Evolutionary conservation across 768 basidiomycete genomes (phyloP).

Genomic region (Lactarius quietus): DNA sequence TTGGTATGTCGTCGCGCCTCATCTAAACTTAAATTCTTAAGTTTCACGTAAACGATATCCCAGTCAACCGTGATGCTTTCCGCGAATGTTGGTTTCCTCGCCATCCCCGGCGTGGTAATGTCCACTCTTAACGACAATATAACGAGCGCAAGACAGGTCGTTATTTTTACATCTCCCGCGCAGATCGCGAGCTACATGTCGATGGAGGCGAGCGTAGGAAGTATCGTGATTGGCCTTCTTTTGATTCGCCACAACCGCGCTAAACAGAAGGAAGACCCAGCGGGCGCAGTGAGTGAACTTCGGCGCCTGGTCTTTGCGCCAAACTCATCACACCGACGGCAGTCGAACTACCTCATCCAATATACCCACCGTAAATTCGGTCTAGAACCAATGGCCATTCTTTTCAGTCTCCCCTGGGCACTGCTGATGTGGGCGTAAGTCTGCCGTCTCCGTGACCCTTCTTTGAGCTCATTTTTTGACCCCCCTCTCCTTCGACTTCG

Average conservation of each 20-base stretch:
- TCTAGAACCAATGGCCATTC: constrained; percentile 38
- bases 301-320: neutral
- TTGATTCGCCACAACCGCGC: constrained; percentile 42
- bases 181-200: constrained; percentile 47
- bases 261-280: constrained; percentile 34
- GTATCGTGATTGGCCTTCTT: constrained; percentile 44
- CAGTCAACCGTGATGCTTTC: constrained; percentile 35
- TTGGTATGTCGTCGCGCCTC: neutral
- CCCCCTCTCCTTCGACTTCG: neutral
- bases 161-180: neutral
- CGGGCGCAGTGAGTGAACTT: neutral
- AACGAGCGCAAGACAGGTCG: neutral
- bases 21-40: neutral
- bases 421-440: constrained; percentile 59
- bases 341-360: constrained; percentile 28
- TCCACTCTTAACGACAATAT: too few species aligned
- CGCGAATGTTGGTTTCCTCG: constrained; percentile 35
- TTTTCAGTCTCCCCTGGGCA: constrained; percentile 53
- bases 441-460: neutral
- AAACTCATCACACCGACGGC: neutral
- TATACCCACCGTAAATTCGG: neutral
- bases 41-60: neutral
- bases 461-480: neutral
- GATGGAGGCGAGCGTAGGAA: constrained; percentile 43
- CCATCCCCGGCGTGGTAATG: constrained; percentile 31